Evolutionary conservation across 768 basidiomycete genomes (phyloP).

Genomic region (Solioccasus polychromus): DNA sequence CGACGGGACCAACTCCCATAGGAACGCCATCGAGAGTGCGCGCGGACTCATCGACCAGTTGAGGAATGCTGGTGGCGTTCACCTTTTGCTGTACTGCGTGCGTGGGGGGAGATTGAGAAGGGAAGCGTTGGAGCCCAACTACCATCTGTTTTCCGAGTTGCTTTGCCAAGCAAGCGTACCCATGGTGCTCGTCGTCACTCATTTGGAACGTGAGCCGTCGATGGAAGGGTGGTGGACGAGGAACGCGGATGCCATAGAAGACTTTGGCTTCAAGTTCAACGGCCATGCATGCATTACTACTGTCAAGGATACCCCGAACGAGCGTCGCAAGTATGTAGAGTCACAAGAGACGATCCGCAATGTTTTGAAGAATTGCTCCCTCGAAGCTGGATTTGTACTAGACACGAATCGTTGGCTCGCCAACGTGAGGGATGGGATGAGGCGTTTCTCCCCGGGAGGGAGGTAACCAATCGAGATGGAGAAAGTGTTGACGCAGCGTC

Average conservation of each 20-base stretch:
- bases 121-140: slow-evolving; percentile 31
- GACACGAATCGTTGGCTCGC: background rate
- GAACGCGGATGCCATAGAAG: background rate
- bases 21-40: slow-evolving; percentile 7
- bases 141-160: slow-evolving; percentile 34
- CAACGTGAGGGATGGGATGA: background rate
- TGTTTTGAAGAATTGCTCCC: background rate
- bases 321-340: slow-evolving; percentile 8
- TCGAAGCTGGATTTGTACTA: background rate
- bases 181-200: slow-evolving; percentile 34
- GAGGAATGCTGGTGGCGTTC: slow-evolving; percentile 26
- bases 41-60: slow-evolving; percentile 27
- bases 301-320: background rate
- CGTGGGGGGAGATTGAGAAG: slow-evolving; percentile 31
- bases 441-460: background rate
- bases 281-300: slow-evolving; percentile 24
- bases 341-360: slow-evolving; percentile 12
- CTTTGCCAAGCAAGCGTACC: slow-evolving; percentile 35
- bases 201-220: slow-evolving; percentile 13
- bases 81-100: slow-evolving; percentile 38
- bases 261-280: slow-evolving; percentile 9
- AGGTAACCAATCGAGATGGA: background rate
- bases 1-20: background rate
- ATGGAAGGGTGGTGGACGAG: slow-evolving; percentile 2
- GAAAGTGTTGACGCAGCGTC: background rate